Conservation (phyloP, 2,329 filamentous ascomycete species). For the Pestalotiopsis fici region DNA sequence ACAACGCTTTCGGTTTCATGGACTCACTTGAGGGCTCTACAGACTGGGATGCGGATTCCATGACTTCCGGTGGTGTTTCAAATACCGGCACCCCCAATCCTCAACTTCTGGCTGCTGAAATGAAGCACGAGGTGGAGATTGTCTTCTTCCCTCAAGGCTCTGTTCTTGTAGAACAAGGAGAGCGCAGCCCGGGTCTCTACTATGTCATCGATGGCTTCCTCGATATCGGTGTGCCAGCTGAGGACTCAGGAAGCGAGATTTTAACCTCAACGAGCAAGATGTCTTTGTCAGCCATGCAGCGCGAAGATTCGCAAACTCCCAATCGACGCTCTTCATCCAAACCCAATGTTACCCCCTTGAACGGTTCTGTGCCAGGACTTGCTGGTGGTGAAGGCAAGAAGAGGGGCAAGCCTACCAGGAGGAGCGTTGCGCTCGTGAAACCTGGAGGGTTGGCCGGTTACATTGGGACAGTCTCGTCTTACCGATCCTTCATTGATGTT, state of each 20-base stretch:
- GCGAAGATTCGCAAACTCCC: constrained; percentile 26
- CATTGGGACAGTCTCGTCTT: constrained; percentile 90
- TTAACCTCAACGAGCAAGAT: constrained; percentile 36
- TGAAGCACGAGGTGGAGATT: constrained; percentile 92
- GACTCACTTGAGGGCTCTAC: constrained; percentile 75
- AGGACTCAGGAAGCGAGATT: constrained; percentile 51
- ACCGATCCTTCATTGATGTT: constrained; percentile 94
- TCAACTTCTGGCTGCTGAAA: constrained; percentile 70
- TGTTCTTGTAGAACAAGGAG: constrained; percentile 92
- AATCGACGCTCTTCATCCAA: constrained; percentile 13
- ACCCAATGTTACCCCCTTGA: constrained; percentile 12
- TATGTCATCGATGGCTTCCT: constrained; percentile 98
- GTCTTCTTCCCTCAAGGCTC: constrained; percentile 96
- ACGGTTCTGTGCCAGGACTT: constrained; percentile 16
- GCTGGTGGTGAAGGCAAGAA: constrained; percentile 41
- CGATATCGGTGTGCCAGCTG: constrained; percentile 83
- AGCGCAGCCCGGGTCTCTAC: constrained; percentile 94
- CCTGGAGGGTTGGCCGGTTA: constrained; percentile 94
- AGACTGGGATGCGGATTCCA: constrained; percentile 86
- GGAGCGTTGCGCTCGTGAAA: constrained; percentile 87
- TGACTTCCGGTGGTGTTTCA: constrained; percentile 70
- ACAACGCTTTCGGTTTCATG: constrained; percentile 87
- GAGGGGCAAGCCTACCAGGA: constrained; percentile 48
- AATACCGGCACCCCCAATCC: constrained; percentile 64
- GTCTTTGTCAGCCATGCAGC: constrained; percentile 35